Conservation (phyloP, 106 monocot species). For the Cymbidium sinense region DNA sequence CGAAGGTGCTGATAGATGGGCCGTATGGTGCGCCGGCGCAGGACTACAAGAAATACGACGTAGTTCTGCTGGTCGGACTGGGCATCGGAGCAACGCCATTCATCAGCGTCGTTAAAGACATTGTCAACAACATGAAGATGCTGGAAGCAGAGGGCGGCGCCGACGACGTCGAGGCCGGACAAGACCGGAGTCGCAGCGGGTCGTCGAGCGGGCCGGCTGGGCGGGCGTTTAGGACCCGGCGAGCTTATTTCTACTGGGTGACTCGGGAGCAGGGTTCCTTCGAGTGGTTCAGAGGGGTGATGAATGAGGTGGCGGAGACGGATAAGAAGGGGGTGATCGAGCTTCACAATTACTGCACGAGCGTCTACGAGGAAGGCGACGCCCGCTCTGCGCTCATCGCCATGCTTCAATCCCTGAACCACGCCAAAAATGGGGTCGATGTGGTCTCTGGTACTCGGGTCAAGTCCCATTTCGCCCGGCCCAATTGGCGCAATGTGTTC, state of each 20-base stretch:
- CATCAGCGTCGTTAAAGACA: conserved; percentile 89
- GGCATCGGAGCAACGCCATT: conserved; percentile 94
- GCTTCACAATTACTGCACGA: conserved; percentile 93
- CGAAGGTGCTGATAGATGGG: conserved; percentile 72
- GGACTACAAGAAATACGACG: conserved; percentile 94
- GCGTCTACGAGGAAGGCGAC: conserved; percentile 97
- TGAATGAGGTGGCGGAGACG: conserved; percentile 90
- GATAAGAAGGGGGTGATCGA: conserved; percentile 67
- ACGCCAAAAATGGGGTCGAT: conserved; percentile 80
- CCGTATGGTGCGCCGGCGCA: conserved; percentile 97
- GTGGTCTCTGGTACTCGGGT: conserved; percentile 84
- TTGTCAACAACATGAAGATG: conserved; percentile 73
- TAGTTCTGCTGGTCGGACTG: conserved; percentile 80
- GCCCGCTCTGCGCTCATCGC: conserved; percentile 79
- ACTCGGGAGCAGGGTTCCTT: conserved; percentile 90
- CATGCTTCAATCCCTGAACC: conserved; percentile 84
- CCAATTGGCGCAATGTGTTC: conserved; percentile 84
- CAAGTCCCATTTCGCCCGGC: conserved; percentile 85
- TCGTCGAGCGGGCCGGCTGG: not conserved
- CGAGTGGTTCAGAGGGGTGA: conserved; percentile 94
- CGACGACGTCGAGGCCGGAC: conserved; percentile 10
- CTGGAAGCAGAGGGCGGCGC: conserved; percentile 17
- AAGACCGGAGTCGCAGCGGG: not conserved
- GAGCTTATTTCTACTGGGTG: conserved; percentile 93
- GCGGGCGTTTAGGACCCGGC: conserved; percentile 40